phyloP scores from a whole-genome alignment of 208 protist genomes.

The Leishmania braziliensis region DNA sequence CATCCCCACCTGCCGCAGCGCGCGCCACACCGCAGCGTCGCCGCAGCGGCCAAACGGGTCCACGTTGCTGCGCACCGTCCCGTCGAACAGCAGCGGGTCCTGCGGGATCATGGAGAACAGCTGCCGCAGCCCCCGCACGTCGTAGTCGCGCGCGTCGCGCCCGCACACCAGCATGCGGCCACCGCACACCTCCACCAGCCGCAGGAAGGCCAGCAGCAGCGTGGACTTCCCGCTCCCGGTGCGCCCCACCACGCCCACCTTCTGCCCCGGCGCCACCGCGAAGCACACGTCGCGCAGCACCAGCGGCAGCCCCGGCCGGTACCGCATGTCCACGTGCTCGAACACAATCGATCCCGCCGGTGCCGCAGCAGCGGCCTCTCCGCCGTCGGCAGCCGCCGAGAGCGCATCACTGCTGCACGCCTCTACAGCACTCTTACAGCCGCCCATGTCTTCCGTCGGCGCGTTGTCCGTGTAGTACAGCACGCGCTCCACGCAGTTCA shows the following conservation, averaged over 20 bases:
- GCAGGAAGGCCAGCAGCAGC: conserved; percentile 14
- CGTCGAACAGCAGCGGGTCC: conserved; percentile 83
- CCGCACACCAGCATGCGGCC: conserved; percentile 57
- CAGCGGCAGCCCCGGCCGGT: conserved; percentile 64
- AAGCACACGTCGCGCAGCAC: conserved; percentile 70
- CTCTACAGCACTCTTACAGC: no score
- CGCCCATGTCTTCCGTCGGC: conserved; percentile 40
- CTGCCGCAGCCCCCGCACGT: conserved; percentile 51
- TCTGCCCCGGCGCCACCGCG: conserved; percentile 56
- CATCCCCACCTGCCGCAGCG: conserved; percentile 58
- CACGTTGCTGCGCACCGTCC: conserved; percentile 77
- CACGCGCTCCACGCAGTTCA: conserved; percentile 83
- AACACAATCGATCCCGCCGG: conserved; percentile 47
- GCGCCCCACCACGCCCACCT: conserved; percentile 81
- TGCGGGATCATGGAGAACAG: conserved; percentile 88
- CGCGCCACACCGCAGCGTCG: conserved; percentile 50
- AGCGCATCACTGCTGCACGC: no score
- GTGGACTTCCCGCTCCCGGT: conserved; percentile 63
- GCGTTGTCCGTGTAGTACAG: conserved; percentile 68
- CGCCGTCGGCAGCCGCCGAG: background rate
- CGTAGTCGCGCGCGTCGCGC: conserved; percentile 33
- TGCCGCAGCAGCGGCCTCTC: background rate
- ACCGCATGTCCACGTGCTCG: conserved; percentile 67
- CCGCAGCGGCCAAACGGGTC: conserved; percentile 56
- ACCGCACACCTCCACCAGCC: conserved; percentile 60